These are phyloP conservation scores for Scedosporium apiospermum DNA, from an alignment of 2,329 filamentous ascomycete genomes.

Conservation along the genomic window DNA sequence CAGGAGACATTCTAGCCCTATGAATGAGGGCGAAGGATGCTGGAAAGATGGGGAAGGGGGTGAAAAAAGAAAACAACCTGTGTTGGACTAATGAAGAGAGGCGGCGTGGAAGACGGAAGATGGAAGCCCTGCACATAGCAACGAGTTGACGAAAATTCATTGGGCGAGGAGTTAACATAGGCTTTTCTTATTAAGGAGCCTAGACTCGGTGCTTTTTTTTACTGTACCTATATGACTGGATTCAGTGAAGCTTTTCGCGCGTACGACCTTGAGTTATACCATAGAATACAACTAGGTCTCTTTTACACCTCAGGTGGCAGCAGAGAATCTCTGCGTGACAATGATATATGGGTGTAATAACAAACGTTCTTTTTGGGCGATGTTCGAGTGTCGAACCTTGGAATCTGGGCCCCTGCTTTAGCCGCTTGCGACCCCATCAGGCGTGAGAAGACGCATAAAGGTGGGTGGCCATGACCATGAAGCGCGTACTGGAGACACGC, in stretches of 20 bases:
- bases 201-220: neutral
- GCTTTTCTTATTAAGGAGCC: neutral
- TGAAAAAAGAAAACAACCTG: neutral
- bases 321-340: too few species aligned
- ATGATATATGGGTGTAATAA: too few species aligned
- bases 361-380: too few species aligned
- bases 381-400: too few species aligned
- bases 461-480: too few species aligned
- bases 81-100: conserved; percentile 1
- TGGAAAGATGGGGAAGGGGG: neutral
- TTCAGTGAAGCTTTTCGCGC: neutral
- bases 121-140: neutral
- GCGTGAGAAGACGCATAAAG: too few species aligned
- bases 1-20: conserved; percentile 63
- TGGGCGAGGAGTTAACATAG: neutral
- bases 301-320: too few species aligned
- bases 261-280: neutral
- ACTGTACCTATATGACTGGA: neutral
- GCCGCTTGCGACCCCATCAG: too few species aligned
- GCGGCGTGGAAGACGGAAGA: neutral
- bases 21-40: neutral
- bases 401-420: too few species aligned
- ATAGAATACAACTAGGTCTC: neutral
- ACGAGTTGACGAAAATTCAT: conserved; percentile 1
- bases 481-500: too few species aligned